phyloP scores from a whole-genome alignment of 2,329 filamentous ascomycete species.

The Verticillium dahliae region DNA sequence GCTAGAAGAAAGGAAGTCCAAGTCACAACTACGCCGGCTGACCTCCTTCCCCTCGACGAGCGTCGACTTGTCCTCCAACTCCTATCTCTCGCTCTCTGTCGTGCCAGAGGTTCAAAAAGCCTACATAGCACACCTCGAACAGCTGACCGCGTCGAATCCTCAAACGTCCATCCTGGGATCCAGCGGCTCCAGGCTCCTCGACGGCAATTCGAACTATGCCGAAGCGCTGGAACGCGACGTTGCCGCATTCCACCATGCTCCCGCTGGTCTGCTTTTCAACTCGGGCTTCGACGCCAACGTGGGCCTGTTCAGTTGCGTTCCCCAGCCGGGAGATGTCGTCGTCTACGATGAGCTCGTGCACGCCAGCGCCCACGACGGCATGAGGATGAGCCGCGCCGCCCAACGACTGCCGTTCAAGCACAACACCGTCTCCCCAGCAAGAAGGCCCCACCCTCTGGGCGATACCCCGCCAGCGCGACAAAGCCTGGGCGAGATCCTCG shows the following conservation, averaged over 20 bases:
- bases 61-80: slow-evolving; percentile 73
- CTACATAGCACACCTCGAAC: slow-evolving; percentile 42
- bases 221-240: slow-evolving; percentile 40
- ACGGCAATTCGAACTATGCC: slow-evolving; percentile 40
- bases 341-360: slow-evolving; percentile 73
- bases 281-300: slow-evolving; percentile 62
- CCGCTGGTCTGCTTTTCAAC: slow-evolving; percentile 43
- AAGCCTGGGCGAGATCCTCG: slow-evolving; percentile 20
- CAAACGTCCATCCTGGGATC: slow-evolving; percentile 31
- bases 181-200: slow-evolving; percentile 45
- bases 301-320: slow-evolving; percentile 54
- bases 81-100: slow-evolving; percentile 69
- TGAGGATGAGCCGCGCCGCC: slow-evolving; percentile 55
- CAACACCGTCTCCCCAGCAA: slow-evolving; percentile 34
- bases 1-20: slow-evolving; percentile 13
- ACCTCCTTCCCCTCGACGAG: slow-evolving; percentile 58
- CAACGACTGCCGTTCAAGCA: slow-evolving; percentile 47
- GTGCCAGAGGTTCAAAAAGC: slow-evolving; percentile 47
- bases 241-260: slow-evolving; percentile 38
- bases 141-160: slow-evolving; percentile 4
- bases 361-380: slow-evolving; percentile 73
- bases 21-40: slow-evolving; percentile 35
- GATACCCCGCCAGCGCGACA: not conserved
- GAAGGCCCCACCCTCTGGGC: not conserved
- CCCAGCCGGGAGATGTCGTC: slow-evolving; percentile 54